phyloP scores from a whole-genome alignment of 2,329 filamentous ascomycete genomes.

The Hypoxylon sp. region DNA sequence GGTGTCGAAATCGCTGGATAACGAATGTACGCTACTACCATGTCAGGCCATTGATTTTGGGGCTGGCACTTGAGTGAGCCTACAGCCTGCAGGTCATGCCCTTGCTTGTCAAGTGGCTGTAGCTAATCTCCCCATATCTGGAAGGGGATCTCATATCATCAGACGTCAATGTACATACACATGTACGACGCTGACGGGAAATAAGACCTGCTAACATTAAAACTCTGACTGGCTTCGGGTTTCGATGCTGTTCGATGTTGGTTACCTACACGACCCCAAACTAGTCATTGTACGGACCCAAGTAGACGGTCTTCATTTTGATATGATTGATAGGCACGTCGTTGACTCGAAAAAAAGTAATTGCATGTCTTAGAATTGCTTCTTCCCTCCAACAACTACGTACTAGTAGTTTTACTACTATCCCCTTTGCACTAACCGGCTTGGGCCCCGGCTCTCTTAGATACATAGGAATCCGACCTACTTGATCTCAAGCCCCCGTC shows the following conservation, averaged over 20 bases:
- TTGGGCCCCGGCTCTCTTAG: slow-evolving; percentile 18
- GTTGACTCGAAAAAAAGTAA: slow-evolving; percentile 34
- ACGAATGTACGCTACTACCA: neutral
- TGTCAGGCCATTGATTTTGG: slow-evolving; percentile 28
- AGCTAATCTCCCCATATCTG: slow-evolving; percentile 40
- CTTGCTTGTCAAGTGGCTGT: slow-evolving; percentile 39
- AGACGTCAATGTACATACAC: slow-evolving; percentile 25
- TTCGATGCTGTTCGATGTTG: slow-evolving; percentile 4
- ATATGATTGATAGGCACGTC: slow-evolving; percentile 42
- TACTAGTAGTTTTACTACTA: slow-evolving; percentile 23
- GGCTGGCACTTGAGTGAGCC: slow-evolving; percentile 24
- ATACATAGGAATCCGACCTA: slow-evolving; percentile 25
- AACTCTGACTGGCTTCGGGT: slow-evolving; percentile 22
- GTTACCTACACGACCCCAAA: slow-evolving; percentile 16
- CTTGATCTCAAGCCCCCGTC: slow-evolving; percentile 40
- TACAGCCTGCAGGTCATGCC: slow-evolving; percentile 38
- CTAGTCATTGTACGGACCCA: slow-evolving; percentile 20
- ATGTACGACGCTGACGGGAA: slow-evolving; percentile 29
- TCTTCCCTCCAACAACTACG: slow-evolving; percentile 34
- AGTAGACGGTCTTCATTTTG: slow-evolving; percentile 32
- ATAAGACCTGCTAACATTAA: slow-evolving; percentile 31
- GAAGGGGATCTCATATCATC: slow-evolving; percentile 28
- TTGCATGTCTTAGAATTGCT: slow-evolving; percentile 44
- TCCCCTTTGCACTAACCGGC: slow-evolving; percentile 33
- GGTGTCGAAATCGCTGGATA: slow-evolving; percentile 26